Evolutionary conservation across 306 rosid genomes (phyloP).

Genomic region (Glycyrrhiza uralensis): DNA sequence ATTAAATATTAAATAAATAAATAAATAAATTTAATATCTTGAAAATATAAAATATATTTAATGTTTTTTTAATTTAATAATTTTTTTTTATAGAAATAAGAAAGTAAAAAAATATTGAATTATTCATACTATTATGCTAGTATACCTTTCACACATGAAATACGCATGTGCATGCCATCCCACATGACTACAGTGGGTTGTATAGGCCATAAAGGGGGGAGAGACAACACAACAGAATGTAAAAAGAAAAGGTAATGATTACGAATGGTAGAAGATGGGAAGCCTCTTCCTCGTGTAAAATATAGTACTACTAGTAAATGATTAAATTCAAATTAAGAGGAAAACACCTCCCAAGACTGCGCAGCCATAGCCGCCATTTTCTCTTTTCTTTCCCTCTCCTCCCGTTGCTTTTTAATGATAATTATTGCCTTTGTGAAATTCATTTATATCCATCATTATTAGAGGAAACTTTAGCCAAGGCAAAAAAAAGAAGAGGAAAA

Average conservation of each 20-base stretch:
- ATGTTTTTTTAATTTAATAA: too few species aligned
- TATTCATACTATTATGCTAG: too few species aligned
- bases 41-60: too few species aligned
- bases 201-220: conserved; percentile 22
- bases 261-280: conserved; percentile 40
- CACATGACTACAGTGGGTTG: conserved; percentile 21
- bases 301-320: conserved; percentile 5
- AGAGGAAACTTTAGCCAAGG: neutral
- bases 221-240: neutral
- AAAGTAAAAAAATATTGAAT: too few species aligned
- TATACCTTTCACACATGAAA: conserved; percentile 16
- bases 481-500: neutral
- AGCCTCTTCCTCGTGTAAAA: conserved; percentile 7
- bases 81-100: too few species aligned
- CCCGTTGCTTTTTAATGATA: neutral
- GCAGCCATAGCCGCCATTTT: conserved; percentile 98
- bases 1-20: too few species aligned
- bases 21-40: too few species aligned
- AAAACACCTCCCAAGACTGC: conserved; percentile 30
- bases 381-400: neutral
- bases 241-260: conserved; percentile 42
- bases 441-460: neutral
- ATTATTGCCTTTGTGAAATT: neutral
- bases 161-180: conserved; percentile 26
- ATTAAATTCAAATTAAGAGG: conserved; percentile 19